Conservation (phyloP, 176 grass and related monocot species). For the Eleusine indica region DNA sequence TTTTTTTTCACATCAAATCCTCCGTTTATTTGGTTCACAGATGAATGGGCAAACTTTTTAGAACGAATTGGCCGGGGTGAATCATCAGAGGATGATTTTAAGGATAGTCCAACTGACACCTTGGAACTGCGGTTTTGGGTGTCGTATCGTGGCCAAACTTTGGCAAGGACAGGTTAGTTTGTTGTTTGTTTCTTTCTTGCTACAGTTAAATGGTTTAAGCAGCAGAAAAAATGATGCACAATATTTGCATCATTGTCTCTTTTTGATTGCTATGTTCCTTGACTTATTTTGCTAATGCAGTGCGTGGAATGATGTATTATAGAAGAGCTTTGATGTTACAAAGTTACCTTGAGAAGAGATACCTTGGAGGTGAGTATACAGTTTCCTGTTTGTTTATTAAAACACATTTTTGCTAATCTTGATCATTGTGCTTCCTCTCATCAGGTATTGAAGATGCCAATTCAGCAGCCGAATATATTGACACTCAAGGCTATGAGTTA, state of each 20-base stretch:
- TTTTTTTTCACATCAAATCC: slow-evolving; percentile 14
- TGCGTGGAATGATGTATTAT: slow-evolving; percentile 99
- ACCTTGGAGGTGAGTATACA: slow-evolving; percentile 65
- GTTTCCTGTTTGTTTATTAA: slow-evolving; percentile 29
- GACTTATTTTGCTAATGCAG: slow-evolving; percentile 52
- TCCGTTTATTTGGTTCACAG: slow-evolving; percentile 41
- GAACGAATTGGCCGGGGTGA: slow-evolving; percentile 79
- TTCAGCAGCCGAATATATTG: slow-evolving; percentile 71
- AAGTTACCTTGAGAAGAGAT: slow-evolving; percentile 93
- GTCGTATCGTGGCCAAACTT: slow-evolving; percentile 96
- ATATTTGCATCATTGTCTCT: slow-evolving; percentile 16
- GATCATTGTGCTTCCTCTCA: slow-evolving; percentile 31
- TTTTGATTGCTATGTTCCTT: slow-evolving; percentile 42
- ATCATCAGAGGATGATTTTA: slow-evolving; percentile 73
- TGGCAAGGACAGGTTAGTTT: slow-evolving; percentile 86
- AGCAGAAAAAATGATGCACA: not conserved
- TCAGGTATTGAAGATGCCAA: slow-evolving; percentile 83
- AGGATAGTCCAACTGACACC: slow-evolving; percentile 64
- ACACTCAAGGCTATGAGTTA: slow-evolving; percentile 79
- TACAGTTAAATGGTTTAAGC: slow-evolving; percentile 15
- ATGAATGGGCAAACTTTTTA: slow-evolving; percentile 97
- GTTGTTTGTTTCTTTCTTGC: slow-evolving; percentile 22
- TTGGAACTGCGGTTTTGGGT: slow-evolving; percentile 98
- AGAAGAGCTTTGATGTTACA: slow-evolving; percentile 93
- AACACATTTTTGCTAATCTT: slow-evolving; percentile 25